phyloP scores from a whole-genome alignment of 768 basidiomycete genomes.

The Phaeolepiota aurea region DNA sequence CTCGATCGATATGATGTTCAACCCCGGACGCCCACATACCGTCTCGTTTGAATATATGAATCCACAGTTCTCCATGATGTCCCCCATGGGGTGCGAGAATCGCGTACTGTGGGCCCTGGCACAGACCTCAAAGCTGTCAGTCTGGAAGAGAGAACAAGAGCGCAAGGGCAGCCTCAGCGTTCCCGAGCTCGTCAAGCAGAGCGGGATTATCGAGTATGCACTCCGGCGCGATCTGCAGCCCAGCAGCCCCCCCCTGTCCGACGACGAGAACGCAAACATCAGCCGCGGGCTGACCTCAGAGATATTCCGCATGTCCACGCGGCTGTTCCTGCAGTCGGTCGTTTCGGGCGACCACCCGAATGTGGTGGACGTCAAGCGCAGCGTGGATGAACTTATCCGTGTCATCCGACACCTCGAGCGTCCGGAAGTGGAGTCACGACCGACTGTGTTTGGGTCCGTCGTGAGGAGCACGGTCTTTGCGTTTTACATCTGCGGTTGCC shows the following conservation, averaged over 20 bases:
- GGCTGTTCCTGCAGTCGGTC: slow-evolving; percentile 69
- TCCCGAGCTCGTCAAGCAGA: slow-evolving; percentile 48
- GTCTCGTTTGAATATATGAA: slow-evolving; percentile 13
- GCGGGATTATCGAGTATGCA: slow-evolving; percentile 38
- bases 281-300: slow-evolving; percentile 36
- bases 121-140: slow-evolving; percentile 55
- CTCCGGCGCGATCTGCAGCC: slow-evolving; percentile 11
- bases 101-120: slow-evolving; percentile 72
- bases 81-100: slow-evolving; percentile 82
- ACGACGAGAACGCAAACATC: slow-evolving; percentile 12
- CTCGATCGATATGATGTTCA: slow-evolving; percentile 51
- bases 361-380: slow-evolving; percentile 51
- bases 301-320: slow-evolving; percentile 68
- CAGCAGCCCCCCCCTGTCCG: slow-evolving; percentile 14
- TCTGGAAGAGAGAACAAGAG: slow-evolving; percentile 49
- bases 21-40: slow-evolving; percentile 32
- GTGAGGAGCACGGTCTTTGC: slow-evolving; percentile 74
- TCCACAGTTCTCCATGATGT: slow-evolving; percentile 60
- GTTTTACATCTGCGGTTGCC: slow-evolving; percentile 64
- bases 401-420: slow-evolving; percentile 24
- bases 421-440: slow-evolving; percentile 15
- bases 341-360: slow-evolving; percentile 66
- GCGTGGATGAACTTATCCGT: slow-evolving; percentile 44
- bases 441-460: slow-evolving; percentile 40
- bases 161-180: slow-evolving; percentile 43